A percentile compares a stretch with the other conserved stretches of the same genome.
These are phyloP conservation scores for Lipomyces yamanashiensis DNA, from an alignment of 805 yeast genomes.

Conservation along the genomic window DNA sequence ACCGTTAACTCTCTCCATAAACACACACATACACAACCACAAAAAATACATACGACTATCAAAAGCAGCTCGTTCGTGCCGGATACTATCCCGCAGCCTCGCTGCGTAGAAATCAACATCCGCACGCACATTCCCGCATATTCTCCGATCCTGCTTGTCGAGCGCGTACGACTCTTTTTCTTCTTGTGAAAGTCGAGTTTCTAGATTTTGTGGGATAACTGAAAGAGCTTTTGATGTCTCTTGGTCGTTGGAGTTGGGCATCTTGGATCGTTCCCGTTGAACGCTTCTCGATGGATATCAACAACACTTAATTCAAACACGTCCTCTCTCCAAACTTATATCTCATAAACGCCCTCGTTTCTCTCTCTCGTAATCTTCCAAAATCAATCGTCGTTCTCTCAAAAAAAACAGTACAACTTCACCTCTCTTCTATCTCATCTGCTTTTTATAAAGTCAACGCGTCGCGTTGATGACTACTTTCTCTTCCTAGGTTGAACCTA, in stretches of 20 bases:
- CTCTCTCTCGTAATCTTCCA: no score
- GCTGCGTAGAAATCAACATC: conserved; percentile 34
- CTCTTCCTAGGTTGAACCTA: no score
- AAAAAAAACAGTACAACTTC: background rate
- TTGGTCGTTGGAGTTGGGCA: no score
- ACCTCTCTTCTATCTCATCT: background rate
- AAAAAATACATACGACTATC: conserved; percentile 22
- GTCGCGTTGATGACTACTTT: no score
- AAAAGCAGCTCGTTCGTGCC: conserved; percentile 29
- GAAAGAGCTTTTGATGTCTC: no score
- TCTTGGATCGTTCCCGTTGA: no score
- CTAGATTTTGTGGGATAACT: no score
- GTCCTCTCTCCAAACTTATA: no score
- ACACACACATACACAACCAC: background rate
- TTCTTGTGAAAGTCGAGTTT: background rate
- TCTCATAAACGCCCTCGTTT: no score
- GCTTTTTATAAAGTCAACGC: background rate
- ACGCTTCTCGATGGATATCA: no score
- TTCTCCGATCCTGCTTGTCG: background rate
- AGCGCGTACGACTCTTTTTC: background rate
- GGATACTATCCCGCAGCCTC: conserved; percentile 29
- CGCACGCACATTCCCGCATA: conserved; percentile 24
- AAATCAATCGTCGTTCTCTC: background rate
- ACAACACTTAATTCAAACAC: no score
- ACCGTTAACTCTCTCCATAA: background rate